These are phyloP conservation scores for Eutrema japonicum DNA, from an alignment of 345 rosid species.

Conservation along the genomic window DNA sequence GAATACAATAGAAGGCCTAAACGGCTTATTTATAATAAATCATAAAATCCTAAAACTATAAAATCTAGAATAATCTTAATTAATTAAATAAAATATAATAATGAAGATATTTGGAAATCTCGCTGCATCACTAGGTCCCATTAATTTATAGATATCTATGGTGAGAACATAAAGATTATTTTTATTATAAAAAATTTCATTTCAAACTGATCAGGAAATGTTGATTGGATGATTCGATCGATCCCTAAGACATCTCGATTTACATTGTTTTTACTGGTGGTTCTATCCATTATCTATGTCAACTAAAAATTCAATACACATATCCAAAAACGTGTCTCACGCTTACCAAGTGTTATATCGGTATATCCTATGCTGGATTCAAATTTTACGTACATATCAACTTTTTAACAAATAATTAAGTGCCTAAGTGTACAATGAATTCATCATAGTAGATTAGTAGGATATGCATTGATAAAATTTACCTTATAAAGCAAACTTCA, in stretches of 20 bases:
- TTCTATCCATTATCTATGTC: background rate
- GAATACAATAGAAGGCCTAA: too few relatives aligned
- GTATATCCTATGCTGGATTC: constrained; percentile 7
- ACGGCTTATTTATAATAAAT: too few relatives aligned
- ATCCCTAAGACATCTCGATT: constrained; percentile 24
- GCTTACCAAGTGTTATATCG: constrained; percentile 12
- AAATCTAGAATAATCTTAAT: too few relatives aligned
- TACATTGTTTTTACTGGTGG: background rate
- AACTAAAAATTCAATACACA: background rate
- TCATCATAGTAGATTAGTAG: constrained; percentile 5
- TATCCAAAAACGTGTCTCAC: constrained; percentile 15
- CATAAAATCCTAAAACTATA: too few relatives aligned
- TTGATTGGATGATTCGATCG: constrained; percentile 26
- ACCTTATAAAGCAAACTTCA: constrained; percentile 8
- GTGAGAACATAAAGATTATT: constrained; percentile 5
- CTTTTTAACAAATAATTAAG: background rate
- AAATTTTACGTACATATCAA: background rate
- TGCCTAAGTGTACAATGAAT: constrained; percentile 12
- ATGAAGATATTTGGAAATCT: too few relatives aligned
- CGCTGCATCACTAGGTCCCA: too few relatives aligned
- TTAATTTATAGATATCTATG: constrained; percentile 8
- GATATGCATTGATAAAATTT: background rate
- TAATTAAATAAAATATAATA: too few relatives aligned
- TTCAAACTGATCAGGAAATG: constrained; percentile 15
- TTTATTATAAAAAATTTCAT: background rate